phyloP scores from a whole-genome alignment of 768 basidiomycete species.

The Gloeophyllum trabeum region DNA sequence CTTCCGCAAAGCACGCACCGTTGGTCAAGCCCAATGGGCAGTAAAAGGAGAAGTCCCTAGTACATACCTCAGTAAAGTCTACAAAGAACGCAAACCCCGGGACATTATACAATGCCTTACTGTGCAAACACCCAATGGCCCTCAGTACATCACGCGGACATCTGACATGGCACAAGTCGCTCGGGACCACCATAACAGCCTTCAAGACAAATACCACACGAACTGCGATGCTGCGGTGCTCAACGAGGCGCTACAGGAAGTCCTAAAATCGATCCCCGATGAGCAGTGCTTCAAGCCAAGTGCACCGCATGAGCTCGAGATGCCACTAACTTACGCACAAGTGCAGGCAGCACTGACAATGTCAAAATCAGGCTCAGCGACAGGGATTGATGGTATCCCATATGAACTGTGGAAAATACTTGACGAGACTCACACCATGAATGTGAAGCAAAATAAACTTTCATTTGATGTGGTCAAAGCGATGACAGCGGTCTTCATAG shows the following conservation, averaged over 20 bases:
- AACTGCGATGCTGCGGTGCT: not conserved
- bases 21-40: not conserved
- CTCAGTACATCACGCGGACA: not conserved
- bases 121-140: not conserved
- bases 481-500: slow-evolving; percentile 4
- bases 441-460: not conserved
- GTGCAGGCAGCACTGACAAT: not conserved
- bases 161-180: not conserved
- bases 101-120: not conserved
- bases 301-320: not conserved
- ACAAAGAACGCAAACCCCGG: not conserved
- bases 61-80: not conserved
- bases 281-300: too few relatives aligned
- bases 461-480: not conserved
- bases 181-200: not conserved
- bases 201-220: too few relatives aligned
- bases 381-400: slow-evolving; percentile 4
- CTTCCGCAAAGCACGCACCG: not conserved
- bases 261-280: not conserved
- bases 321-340: not conserved
- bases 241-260: not conserved
- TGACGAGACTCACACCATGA: not conserved
- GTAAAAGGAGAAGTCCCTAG: not conserved
- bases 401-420: slow-evolving; percentile 6
- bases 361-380: not conserved